Conservation (phyloP, 2,329 filamentous ascomycete species). For the Colletotrichum limetticola region DNA sequence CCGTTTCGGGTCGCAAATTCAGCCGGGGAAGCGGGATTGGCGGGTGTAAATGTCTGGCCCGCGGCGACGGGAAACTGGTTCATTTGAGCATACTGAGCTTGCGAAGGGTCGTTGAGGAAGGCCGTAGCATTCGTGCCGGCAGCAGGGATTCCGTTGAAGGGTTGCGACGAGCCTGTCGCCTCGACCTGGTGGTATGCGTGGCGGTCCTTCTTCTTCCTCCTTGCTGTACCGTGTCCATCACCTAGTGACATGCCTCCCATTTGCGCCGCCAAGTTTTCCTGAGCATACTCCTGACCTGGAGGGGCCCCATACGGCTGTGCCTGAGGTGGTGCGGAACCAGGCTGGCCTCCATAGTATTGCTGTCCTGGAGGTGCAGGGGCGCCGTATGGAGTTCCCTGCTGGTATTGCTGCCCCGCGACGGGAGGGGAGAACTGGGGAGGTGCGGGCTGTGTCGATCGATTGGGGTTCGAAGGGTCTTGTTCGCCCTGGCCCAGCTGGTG, state of each 20-base stretch:
- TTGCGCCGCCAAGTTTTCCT: slow-evolving; percentile 72
- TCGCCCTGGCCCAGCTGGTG: slow-evolving; percentile 67
- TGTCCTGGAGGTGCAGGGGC: slow-evolving; percentile 49
- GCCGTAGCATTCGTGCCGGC: slow-evolving; percentile 60
- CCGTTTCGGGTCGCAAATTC: slow-evolving; percentile 46
- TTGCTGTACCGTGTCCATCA: slow-evolving; percentile 60
- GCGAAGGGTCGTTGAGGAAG: slow-evolving; percentile 47
- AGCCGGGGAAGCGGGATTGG: slow-evolving; percentile 39
- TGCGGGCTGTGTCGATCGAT: slow-evolving; percentile 60
- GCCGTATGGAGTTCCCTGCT: slow-evolving; percentile 55
- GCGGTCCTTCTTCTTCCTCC: slow-evolving; percentile 91
- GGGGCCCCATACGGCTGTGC: slow-evolving; percentile 43
- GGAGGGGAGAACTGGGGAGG: slow-evolving; percentile 67
- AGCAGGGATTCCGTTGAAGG: slow-evolving; percentile 75
- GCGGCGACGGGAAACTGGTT: slow-evolving; percentile 72
- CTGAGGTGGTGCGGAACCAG: slow-evolving; percentile 45
- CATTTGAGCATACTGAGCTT: slow-evolving; percentile 56
- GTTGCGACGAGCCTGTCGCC: slow-evolving; percentile 73
- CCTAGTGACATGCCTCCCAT: slow-evolving; percentile 82
- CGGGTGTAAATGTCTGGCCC: slow-evolving; percentile 53
- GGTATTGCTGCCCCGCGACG: slow-evolving; percentile 64
- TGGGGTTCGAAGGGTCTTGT: slow-evolving; percentile 65
- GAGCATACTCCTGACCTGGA: slow-evolving; percentile 46
- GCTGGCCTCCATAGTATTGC: slow-evolving; percentile 52
- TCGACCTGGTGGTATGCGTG: slow-evolving; percentile 93